Evolutionary conservation across 2,329 filamentous ascomycete genomes (phyloP).

Genomic region (Curvularia hawaiiensis): DNA sequence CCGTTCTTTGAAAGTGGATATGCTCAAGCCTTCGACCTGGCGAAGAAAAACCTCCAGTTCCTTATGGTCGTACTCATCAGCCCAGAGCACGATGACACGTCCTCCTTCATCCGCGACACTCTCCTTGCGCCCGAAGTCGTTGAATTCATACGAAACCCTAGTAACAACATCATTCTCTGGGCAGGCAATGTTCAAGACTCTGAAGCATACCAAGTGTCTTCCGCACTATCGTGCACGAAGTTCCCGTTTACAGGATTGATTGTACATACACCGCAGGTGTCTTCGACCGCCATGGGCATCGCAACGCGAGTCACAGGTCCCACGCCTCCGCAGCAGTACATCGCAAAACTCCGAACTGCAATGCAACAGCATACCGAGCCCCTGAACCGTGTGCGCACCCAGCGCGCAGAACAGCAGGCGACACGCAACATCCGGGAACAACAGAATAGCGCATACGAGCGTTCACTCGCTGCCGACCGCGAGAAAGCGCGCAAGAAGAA

Average conservation of each 20-base stretch:
- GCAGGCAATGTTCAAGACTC: constrained; percentile 90
- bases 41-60: constrained; percentile 90
- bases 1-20: constrained; percentile 89
- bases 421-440: constrained; percentile 81
- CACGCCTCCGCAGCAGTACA: constrained; percentile 70
- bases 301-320: constrained; percentile 78
- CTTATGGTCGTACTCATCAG: constrained; percentile 87
- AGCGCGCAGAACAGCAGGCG: constrained; percentile 79
- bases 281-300: constrained; percentile 87
- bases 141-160: constrained; percentile 73
- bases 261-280: constrained; percentile 83
- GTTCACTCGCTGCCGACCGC: constrained; percentile 84
- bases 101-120: constrained; percentile 79
- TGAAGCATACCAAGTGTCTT: constrained; percentile 92
- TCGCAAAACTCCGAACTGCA: constrained; percentile 74
- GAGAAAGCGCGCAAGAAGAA: constrained; percentile 78
- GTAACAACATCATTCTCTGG: constrained; percentile 86
- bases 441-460: constrained; percentile 93
- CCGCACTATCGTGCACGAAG: constrained; percentile 85
- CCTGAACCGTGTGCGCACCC: constrained; percentile 73
- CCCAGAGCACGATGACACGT: constrained; percentile 92
- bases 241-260: constrained; percentile 89
- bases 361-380: constrained; percentile 79
- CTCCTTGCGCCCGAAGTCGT: constrained; percentile 77
- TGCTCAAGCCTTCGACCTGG: constrained; percentile 85